Evolutionary conservation across 352 stramenopile species (phyloP).

Genomic region (Phytophthora boehmeriae): DNA sequence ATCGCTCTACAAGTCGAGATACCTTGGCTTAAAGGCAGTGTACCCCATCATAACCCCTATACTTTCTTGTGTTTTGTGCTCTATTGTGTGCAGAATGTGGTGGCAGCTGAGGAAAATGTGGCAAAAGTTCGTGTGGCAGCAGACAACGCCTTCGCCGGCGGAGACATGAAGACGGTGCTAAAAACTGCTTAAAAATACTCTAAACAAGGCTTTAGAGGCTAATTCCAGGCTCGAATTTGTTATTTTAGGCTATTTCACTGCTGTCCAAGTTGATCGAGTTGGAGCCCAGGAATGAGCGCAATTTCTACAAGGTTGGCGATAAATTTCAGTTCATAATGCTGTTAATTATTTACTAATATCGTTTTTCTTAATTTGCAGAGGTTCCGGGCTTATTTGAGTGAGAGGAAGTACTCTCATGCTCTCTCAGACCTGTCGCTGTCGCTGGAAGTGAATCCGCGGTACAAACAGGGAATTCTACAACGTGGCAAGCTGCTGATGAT

Average conservation of each 20-base stretch:
- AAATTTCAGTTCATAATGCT: neutral
- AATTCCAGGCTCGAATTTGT: no score
- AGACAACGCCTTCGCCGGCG: constrained; percentile 80
- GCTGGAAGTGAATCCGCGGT: constrained; percentile 75
- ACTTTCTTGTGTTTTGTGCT: constrained; percentile 3
- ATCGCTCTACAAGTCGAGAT: constrained; percentile 8
- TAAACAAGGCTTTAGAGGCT: neutral
- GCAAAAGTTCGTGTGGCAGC: constrained; percentile 72
- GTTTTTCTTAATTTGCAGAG: constrained; percentile 23
- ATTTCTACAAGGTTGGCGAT: constrained; percentile 72
- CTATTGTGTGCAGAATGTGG: constrained; percentile 21
- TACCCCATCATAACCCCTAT: neutral
- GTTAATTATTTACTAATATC: neutral
- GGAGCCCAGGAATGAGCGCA: constrained; percentile 78
- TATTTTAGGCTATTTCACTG: constrained; percentile 65
- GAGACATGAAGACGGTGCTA: constrained; percentile 67
- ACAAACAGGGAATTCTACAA: constrained; percentile 79
- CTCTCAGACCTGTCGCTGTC: constrained; percentile 74
- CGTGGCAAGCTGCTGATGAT: constrained; percentile 84
- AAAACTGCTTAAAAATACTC: neutral
- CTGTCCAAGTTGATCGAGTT: constrained; percentile 83
- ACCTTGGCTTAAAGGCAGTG: neutral
- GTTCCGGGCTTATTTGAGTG: constrained; percentile 80
- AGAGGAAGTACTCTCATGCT: constrained; percentile 80
- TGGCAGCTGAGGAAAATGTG: constrained; percentile 42